Evolutionary conservation across 2,329 filamentous ascomycete species (phyloP).

Genomic region (Penicillium sp.): DNA sequence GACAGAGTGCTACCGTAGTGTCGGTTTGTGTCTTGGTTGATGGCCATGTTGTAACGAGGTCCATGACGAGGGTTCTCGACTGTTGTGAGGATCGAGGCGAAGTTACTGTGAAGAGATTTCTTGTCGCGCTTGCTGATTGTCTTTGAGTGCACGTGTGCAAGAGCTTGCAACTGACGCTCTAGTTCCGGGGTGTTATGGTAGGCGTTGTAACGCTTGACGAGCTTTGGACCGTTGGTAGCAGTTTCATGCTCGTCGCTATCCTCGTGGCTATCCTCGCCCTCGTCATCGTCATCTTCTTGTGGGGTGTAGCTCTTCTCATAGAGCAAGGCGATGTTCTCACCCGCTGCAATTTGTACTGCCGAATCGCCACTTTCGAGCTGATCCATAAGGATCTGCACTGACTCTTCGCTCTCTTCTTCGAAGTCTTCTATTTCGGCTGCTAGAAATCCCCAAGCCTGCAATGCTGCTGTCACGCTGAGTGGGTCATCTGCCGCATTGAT

Average conservation of each 20-base stretch:
- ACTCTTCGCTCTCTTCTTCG: slow-evolving; percentile 67
- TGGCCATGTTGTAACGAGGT: slow-evolving; percentile 65
- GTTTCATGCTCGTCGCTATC: slow-evolving; percentile 45
- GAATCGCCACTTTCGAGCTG: slow-evolving; percentile 76
- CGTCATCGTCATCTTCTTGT: slow-evolving; percentile 59
- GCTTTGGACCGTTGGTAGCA: slow-evolving; percentile 41
- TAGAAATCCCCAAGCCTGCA: slow-evolving; percentile 78
- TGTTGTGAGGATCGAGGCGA: slow-evolving; percentile 65
- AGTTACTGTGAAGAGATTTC: slow-evolving; percentile 65
- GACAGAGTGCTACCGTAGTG: slow-evolving; percentile 64
- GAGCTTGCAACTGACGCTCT: slow-evolving; percentile 57
- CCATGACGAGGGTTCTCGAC: slow-evolving; percentile 68
- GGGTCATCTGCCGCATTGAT: slow-evolving; percentile 71
- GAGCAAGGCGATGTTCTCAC: slow-evolving; percentile 77
- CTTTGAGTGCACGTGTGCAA: slow-evolving; percentile 62
- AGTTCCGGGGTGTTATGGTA: slow-evolving; percentile 66
- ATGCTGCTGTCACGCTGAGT: slow-evolving; percentile 69
- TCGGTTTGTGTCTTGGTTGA: slow-evolving; percentile 60
- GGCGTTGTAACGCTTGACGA: slow-evolving; percentile 66
- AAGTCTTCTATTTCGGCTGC: slow-evolving; percentile 76
- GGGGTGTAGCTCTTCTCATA: slow-evolving; percentile 72
- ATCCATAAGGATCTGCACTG: slow-evolving; percentile 79
- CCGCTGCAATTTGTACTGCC: slow-evolving; percentile 73
- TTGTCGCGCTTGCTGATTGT: slow-evolving; percentile 67
- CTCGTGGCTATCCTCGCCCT: slow-evolving; percentile 41